Base-by-base conservation (phyloP, 306 rosid species). In the Cucurbita moschata region DNA sequence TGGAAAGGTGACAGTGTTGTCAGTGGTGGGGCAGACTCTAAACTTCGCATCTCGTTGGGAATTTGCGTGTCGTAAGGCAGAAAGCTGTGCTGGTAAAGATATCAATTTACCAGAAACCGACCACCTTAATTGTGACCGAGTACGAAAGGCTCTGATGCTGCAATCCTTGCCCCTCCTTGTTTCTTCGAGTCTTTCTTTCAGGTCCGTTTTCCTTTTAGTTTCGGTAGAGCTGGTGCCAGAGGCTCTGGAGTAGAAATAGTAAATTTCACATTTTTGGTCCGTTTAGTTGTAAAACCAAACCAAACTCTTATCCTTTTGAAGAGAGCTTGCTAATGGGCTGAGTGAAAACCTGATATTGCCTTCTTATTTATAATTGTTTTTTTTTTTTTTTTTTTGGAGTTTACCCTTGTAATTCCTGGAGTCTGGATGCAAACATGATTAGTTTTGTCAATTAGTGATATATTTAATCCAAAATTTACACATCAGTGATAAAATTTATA, bases 1-100 rank as follows among this genome's bases (percentile, higher is more conserved):
- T 95, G 99, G 97, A 91, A 80, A 79, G 81, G 87, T 75, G 88
- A 91, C 60, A 79, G 76, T 63, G 76, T 95, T 69, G 61, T 89
- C 74, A 95, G 99, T 71, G 99, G 99, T 13, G 97, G 99, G 56
- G 97, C 79, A 5, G 99, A 95, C 79, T 83, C 96, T 55, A 89
- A 79, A 81, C 92, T 95, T 13, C 74, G 92, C 81, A 80, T 95
- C 71, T 89, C 92, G 79, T 88, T 96, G 2, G 90, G 87, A 42
- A 82, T 88, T 82, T 79, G 87, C 8, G 79, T 91, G 56, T 73
- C 37, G 62, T 84, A 73, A 90, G 79, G 74, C 72, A 71, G 59
- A 81, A 54, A 50, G 43, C 38, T 38, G 4, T 39, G 18, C 26
- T 72, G 50, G 55, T 72, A 52, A 15, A 67, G 39, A 46, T 67